A percentile compares a stretch with the other conserved stretches of the same genome.
phyloP scores from a whole-genome alignment of 2,329 filamentous ascomycete species.

The Phaeosphaeria sp. region DNA sequence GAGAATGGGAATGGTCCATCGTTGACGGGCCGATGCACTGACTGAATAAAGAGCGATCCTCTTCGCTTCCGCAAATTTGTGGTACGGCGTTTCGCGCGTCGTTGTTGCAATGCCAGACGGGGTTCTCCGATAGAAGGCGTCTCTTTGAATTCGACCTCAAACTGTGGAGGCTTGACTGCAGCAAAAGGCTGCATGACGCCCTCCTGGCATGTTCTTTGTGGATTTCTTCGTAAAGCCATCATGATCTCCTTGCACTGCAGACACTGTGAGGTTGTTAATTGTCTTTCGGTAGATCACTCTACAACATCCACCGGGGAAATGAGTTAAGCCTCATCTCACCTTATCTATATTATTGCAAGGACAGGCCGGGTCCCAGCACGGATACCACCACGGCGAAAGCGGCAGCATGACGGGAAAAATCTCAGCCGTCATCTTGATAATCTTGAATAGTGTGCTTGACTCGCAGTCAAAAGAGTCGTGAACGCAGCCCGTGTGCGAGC shows the following conservation, averaged over 20 bases:
- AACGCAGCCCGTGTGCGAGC: constrained; percentile 6
- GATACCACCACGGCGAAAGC: constrained; percentile 26
- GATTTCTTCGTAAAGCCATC: constrained; percentile 37
- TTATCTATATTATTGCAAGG: constrained; percentile 32
- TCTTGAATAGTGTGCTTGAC: constrained; percentile 20
- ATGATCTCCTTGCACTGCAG: constrained; percentile 31
- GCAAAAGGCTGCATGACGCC: constrained; percentile 9
- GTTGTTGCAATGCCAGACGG: neutral
- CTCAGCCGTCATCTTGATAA: constrained; percentile 30
- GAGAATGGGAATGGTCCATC: constrained; percentile 35
- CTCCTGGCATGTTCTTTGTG: constrained; percentile 34
- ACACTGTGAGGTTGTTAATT: constrained; percentile 20
- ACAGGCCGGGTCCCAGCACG: constrained; percentile 34
- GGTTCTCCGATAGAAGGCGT: neutral
- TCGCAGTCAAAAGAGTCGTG: constrained; percentile 10
- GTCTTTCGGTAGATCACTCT: constrained; percentile 14
- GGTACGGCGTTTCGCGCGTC: constrained; percentile 4
- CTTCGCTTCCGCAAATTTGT: neutral
- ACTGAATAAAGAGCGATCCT: neutral
- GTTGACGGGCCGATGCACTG: constrained; percentile 4
- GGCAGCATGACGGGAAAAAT: constrained; percentile 30
- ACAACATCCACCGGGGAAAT: constrained; percentile 24
- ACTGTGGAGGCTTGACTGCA: constrained; percentile 6
- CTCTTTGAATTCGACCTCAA: constrained; percentile 2
- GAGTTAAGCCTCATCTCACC: constrained; percentile 24